A percentile compares a stretch with the other conserved stretches of the same genome.
phyloP scores from a whole-genome alignment of 805 yeast genomes.

The Metschnikowia cerradonensis region DNA sequence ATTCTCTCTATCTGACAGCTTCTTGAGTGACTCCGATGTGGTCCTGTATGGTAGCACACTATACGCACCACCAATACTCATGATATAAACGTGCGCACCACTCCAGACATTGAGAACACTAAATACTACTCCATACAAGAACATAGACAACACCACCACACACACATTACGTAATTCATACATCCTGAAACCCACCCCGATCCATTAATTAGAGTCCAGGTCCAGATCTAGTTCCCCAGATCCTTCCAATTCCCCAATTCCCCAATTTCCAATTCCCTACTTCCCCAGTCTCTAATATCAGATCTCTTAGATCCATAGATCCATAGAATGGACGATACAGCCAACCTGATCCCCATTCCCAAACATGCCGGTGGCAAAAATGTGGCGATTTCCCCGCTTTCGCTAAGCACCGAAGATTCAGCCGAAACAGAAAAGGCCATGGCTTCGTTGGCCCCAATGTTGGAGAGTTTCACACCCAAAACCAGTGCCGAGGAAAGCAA shows the following conservation, averaged over 20 bases:
- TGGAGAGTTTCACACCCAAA: slow-evolving; percentile 70
- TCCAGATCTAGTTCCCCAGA: too few relatives aligned
- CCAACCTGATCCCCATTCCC: slow-evolving; percentile 13
- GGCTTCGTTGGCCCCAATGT: slow-evolving; percentile 76
- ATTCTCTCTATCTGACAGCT: too few relatives aligned
- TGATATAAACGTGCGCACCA: neutral
- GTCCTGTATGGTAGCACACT: neutral
- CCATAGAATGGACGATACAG: slow-evolving; percentile 2
- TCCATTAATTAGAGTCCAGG: too few relatives aligned
- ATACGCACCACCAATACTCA: neutral
- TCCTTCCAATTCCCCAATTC: too few relatives aligned
- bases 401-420: slow-evolving; percentile 11
- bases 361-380: slow-evolving; percentile 1
- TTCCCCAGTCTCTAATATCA: too few relatives aligned
- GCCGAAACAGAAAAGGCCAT: slow-evolving; percentile 51
- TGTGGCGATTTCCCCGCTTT: slow-evolving; percentile 16
- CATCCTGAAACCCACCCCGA: too few relatives aligned
- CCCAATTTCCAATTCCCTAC: too few relatives aligned
- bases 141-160: too few relatives aligned
- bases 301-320: neutral
- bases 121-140: too few relatives aligned
- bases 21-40: neutral
- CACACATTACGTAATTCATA: too few relatives aligned
- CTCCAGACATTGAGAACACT: too few relatives aligned
- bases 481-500: slow-evolving; percentile 46